Conservation (phyloP, 768 basidiomycete species). For the Lactarius pseudohatsudake region DNA sequence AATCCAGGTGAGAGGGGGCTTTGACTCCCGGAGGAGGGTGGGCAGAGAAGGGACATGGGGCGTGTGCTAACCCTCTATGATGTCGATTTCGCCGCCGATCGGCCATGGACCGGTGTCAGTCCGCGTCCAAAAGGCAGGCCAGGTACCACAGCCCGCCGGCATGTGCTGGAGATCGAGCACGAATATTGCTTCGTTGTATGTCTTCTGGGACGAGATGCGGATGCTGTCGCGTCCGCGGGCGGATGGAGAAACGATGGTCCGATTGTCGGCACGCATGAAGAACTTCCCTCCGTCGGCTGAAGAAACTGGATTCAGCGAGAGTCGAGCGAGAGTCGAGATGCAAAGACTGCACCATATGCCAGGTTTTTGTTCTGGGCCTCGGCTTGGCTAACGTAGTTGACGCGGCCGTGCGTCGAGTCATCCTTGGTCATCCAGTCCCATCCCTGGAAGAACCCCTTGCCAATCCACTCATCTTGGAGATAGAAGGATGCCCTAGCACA, state of each 20-base stretch:
- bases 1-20: too few species aligned
- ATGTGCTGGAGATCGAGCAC: constrained; percentile 57
- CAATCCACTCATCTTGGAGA: constrained; percentile 32
- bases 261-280: constrained; percentile 56
- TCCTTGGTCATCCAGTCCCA: constrained; percentile 51
- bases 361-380: constrained; percentile 46
- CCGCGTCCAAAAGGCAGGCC: constrained; percentile 65
- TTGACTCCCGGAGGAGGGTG: neutral
- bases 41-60: too few species aligned
- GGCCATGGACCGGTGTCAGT: constrained; percentile 37
- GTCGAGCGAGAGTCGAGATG: neutral
- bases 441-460: constrained; percentile 44
- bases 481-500: constrained; percentile 13
- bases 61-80: constrained; percentile 50
- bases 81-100: constrained; percentile 50
- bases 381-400: constrained; percentile 52
- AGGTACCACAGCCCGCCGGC: constrained; percentile 57
- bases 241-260: constrained; percentile 37
- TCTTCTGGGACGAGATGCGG: constrained; percentile 48
- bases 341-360: constrained; percentile 42
- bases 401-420: constrained; percentile 63
- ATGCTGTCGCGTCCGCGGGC: constrained; percentile 58
- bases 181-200: constrained; percentile 47
- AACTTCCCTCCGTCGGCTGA: constrained; percentile 46
- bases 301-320: neutral